phyloP scores from a whole-genome alignment of 179 eudicot species.

The Heliamphora pulchella region DNA sequence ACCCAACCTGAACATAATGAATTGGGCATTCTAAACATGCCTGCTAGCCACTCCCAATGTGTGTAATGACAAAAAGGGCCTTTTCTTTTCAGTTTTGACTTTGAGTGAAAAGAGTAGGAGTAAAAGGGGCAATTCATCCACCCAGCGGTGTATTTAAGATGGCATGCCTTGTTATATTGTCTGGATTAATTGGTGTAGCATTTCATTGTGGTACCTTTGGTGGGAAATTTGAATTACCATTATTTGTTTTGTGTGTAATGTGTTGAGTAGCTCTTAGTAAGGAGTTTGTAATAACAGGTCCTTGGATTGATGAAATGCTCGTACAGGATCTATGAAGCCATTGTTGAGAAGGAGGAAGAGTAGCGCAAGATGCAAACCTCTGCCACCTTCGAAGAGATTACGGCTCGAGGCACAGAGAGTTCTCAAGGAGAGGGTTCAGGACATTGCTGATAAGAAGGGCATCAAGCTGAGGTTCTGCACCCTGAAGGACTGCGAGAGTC shows the following conservation, averaged over 20 bases:
- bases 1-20: not conserved
- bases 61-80: too few relatives aligned
- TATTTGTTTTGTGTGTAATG: conserved; percentile 3
- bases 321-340: conserved; percentile 85
- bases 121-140: not conserved
- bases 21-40: not conserved
- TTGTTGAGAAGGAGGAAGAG: conserved; percentile 56
- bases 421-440: conserved; percentile 95
- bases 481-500: conserved; percentile 83
- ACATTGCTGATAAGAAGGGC: conserved; percentile 95
- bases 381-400: conserved; percentile 94
- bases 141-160: not conserved
- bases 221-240: not conserved
- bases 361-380: conserved; percentile 63
- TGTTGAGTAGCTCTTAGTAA: conserved; percentile 37
- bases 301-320: conserved; percentile 81
- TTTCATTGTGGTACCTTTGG: not conserved
- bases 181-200: not conserved
- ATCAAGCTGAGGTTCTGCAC: conserved; percentile 85
- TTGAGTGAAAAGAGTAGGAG: not conserved
- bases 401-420: conserved; percentile 97
- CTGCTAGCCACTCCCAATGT: too few relatives aligned
- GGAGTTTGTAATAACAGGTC: conserved; percentile 71
- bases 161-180: not conserved
- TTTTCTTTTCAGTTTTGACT: too few relatives aligned